phyloP scores from a whole-genome alignment of 352 stramenopile species.

The Globisporangium canariense region DNA sequence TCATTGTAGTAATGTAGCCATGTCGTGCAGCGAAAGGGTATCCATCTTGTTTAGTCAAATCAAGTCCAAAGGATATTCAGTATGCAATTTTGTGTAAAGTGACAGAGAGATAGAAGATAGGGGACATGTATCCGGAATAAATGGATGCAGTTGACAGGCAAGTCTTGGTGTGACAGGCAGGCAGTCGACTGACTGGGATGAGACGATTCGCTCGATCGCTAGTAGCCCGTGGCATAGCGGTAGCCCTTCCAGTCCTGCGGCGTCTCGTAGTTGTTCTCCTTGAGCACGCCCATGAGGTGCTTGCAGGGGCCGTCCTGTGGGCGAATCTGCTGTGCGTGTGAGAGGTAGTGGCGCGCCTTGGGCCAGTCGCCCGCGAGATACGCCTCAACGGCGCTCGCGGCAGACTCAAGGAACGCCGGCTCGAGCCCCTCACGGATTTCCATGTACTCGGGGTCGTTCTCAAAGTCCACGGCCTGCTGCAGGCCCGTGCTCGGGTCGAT shows the following conservation, averaged over 20 bases:
- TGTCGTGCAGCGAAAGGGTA: background rate
- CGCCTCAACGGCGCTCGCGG: conserved; percentile 57
- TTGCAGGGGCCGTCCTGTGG: conserved; percentile 89
- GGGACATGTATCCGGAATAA: no score
- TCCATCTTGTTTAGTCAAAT: background rate
- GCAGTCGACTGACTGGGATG: background rate
- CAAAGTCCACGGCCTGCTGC: conserved; percentile 74
- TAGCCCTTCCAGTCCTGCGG: conserved; percentile 92
- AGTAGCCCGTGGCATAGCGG: conserved; percentile 83
- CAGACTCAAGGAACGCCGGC: conserved; percentile 74
- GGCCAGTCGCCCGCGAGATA: conserved; percentile 76
- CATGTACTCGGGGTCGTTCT: conserved; percentile 81
- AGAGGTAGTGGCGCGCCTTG: conserved; percentile 71
- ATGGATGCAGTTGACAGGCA: background rate
- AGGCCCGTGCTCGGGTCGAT: conserved; percentile 54
- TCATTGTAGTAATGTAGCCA: conserved; percentile 3
- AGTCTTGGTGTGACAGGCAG: background rate
- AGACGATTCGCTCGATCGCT: background rate
- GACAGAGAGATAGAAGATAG: background rate
- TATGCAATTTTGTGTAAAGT: background rate
- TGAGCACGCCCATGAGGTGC: conserved; percentile 89
- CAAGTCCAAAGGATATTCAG: background rate
- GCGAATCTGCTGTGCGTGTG: conserved; percentile 67
- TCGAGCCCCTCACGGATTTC: conserved; percentile 81
- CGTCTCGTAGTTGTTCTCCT: conserved; percentile 77